Conservation (phyloP, 2,329 filamentous ascomycete species). For the Pseudogymnoascus sp. region DNA sequence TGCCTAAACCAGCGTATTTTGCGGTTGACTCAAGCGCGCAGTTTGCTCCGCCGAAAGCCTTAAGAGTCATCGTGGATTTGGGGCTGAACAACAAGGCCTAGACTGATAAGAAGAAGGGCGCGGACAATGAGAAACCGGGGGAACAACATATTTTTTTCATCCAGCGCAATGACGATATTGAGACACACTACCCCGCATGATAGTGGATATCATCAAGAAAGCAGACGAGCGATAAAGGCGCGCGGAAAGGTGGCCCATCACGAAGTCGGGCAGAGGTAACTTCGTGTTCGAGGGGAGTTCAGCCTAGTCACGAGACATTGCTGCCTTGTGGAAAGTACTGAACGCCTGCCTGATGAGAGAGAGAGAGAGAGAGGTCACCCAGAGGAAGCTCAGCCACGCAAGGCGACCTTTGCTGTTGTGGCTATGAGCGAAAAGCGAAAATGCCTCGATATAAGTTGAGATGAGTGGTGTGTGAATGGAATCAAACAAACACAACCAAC, state of each 20-base stretch:
- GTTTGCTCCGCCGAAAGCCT: slow-evolving; percentile 3
- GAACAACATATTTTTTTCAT: background rate
- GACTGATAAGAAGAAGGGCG: slow-evolving; percentile 6
- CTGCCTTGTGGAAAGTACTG: background rate
- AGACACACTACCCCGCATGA: background rate
- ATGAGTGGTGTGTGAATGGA: slow-evolving; percentile 2
- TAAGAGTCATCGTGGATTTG: slow-evolving; percentile 1
- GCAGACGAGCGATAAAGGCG: background rate
- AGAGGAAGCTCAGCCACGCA: background rate
- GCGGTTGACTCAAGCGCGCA: slow-evolving; percentile 7
- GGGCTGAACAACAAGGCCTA: background rate
- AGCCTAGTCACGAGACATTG: slow-evolving; percentile 6
- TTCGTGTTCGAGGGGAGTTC: background rate
- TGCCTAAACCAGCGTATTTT: slow-evolving; percentile 2
- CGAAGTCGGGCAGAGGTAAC: background rate
- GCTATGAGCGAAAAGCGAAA: slow-evolving; percentile 1
- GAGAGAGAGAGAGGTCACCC: background rate
- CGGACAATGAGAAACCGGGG: background rate
- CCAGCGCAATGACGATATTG: background rate
- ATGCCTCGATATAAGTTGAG: slow-evolving; percentile 1
- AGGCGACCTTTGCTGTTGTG: background rate
- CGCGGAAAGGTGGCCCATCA: background rate
- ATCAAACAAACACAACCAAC: background rate
- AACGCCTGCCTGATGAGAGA: background rate
- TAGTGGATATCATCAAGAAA: background rate